Conservation (phyloP, 257 asterid species). For the Fraxinus americana region DNA sequence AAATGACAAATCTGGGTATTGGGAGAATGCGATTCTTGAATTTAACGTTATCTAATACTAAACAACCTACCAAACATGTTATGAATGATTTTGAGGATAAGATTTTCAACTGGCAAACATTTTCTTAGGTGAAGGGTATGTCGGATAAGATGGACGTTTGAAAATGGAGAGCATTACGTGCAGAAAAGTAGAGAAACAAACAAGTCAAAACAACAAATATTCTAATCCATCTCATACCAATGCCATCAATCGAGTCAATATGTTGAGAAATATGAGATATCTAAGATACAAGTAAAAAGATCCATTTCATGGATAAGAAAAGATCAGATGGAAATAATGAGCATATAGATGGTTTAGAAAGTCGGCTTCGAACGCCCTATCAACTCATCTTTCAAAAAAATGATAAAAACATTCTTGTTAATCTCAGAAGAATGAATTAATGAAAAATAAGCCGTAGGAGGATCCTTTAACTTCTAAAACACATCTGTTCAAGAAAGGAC, state of each 20-base stretch:
- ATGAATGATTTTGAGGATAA: background rate
- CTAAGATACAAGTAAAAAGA: background rate
- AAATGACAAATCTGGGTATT: too few species aligned
- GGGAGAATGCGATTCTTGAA: too few species aligned
- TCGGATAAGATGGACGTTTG: background rate
- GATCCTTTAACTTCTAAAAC: background rate
- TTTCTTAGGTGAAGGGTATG: background rate
- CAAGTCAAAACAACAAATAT: background rate
- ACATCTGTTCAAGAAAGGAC: background rate
- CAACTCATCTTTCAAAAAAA: background rate
- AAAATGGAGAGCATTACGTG: background rate
- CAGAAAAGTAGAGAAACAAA: background rate
- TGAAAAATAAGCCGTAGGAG: background rate
- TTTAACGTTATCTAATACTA: background rate
- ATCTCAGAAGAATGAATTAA: background rate
- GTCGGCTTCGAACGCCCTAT: too few species aligned
- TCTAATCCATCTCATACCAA: too few species aligned
- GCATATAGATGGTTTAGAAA: too few species aligned
- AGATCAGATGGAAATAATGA: too few species aligned
- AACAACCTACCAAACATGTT: background rate
- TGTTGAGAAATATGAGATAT: background rate
- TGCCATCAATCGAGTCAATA: background rate
- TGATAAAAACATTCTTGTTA: background rate
- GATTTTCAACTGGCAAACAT: background rate
- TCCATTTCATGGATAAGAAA: too few species aligned